Conservation (phyloP, 192 early-diverging fungal genomes). For the Coemansia biformis region DNA sequence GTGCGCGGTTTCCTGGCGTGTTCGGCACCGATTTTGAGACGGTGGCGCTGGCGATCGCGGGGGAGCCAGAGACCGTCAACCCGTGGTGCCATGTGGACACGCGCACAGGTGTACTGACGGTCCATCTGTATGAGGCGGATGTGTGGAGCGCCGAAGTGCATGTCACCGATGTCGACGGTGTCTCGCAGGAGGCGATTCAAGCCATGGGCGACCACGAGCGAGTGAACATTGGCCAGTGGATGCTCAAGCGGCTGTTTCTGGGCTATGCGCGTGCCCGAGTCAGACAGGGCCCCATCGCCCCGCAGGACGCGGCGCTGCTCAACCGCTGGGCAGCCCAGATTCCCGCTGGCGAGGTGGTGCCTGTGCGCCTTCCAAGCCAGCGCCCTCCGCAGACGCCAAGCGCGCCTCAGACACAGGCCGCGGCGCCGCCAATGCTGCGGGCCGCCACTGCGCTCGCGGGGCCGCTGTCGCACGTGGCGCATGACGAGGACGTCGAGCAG, state of each 20-base stretch:
- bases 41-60: constrained; percentile 15
- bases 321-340: constrained; percentile 53
- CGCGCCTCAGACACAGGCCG: neutral
- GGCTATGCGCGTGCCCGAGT: constrained; percentile 69
- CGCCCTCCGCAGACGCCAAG: neutral
- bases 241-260: constrained; percentile 47
- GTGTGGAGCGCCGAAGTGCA: constrained; percentile 91
- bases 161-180: constrained; percentile 66
- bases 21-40: constrained; percentile 43
- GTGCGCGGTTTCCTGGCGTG: constrained; percentile 45
- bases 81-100: constrained; percentile 94
- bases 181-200: constrained; percentile 28
- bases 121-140: constrained; percentile 73
- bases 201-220: constrained; percentile 41
- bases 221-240: constrained; percentile 50
- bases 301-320: constrained; percentile 50
- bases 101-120: constrained; percentile 78
- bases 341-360: constrained; percentile 31
- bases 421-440: constrained; percentile 3
- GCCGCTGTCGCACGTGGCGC: neutral
- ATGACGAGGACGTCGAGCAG: neutral
- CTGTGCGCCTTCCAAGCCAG: constrained; percentile 12
- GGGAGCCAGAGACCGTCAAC: constrained; percentile 66
- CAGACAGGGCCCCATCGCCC: constrained; percentile 62
- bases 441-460: constrained; percentile 1